Evolutionary conservation across 495 filamentous ascomycete species (phyloP).

Genomic region (Astrothelium macrocarpum): DNA sequence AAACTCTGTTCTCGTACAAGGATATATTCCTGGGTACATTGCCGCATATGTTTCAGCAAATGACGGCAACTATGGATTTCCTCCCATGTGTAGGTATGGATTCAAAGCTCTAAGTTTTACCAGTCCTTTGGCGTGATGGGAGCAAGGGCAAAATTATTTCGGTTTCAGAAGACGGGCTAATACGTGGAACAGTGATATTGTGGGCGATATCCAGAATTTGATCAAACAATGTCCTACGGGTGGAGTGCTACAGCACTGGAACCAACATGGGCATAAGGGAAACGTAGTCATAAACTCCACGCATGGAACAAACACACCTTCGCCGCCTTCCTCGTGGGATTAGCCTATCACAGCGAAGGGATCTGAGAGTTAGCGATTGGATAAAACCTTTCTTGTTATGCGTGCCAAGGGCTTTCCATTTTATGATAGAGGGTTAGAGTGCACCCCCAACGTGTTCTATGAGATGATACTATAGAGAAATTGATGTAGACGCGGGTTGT

Average conservation of each 20-base stretch:
- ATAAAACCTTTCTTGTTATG: too few species aligned
- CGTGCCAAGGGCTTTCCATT: too few species aligned
- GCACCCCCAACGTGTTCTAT: too few species aligned
- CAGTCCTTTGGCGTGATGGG: too few species aligned
- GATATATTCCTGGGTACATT: background rate
- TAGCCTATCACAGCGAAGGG: too few species aligned
- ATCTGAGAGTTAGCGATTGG: too few species aligned
- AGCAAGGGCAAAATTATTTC: too few species aligned
- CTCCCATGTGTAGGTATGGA: background rate
- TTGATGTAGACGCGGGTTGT: too few species aligned
- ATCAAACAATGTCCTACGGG: background rate
- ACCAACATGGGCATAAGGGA: background rate
- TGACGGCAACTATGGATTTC: background rate
- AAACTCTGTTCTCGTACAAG: background rate
- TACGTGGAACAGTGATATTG: background rate
- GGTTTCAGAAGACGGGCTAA: too few species aligned
- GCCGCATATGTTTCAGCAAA: background rate
- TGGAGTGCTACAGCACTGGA: background rate
- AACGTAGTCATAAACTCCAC: background rate
- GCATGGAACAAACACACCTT: background rate
- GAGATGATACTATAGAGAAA: too few species aligned
- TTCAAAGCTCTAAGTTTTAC: background rate
- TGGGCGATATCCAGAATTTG: background rate
- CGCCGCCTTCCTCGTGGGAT: background rate
- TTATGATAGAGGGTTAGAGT: too few species aligned